phyloP scores from a whole-genome alignment of 1,284 basidiomycete genomes.

The Volvariella volvacea region DNA sequence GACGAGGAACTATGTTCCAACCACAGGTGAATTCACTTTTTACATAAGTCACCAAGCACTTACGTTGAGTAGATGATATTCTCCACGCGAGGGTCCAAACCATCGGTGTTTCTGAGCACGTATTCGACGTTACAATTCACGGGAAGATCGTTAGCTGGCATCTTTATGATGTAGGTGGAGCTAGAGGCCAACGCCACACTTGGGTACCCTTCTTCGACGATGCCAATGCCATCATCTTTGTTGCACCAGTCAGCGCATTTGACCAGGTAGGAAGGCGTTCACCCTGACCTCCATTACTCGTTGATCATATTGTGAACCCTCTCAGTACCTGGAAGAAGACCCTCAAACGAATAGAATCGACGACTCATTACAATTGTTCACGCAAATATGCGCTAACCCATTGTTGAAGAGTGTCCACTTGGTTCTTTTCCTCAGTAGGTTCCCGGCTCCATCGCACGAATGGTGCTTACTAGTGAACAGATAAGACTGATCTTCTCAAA shows the following conservation, averaged over 20 bases:
- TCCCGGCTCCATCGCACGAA: not conserved
- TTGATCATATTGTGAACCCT: conserved; percentile 1
- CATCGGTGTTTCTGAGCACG: conserved; percentile 77
- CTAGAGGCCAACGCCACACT: conserved; percentile 74
- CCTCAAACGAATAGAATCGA: conserved; percentile 76
- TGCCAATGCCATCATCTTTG: conserved; percentile 80
- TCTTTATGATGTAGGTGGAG: conserved; percentile 76
- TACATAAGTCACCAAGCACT: not conserved
- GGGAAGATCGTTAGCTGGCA: conserved; percentile 74
- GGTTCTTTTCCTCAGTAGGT: conserved; percentile 69
- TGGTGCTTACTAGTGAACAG: conserved; percentile 27
- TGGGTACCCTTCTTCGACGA: conserved; percentile 82
- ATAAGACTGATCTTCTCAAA: conserved; percentile 72
- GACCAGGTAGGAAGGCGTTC: conserved; percentile 52
- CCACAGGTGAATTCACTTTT: conserved; percentile 42
- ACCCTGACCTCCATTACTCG: conserved; percentile 4
- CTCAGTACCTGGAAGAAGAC: conserved; percentile 77
- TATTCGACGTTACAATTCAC: conserved; percentile 67
- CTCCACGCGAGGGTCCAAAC: conserved; percentile 79
- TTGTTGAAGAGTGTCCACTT: conserved; percentile 73
- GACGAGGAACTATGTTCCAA: conserved; percentile 59
- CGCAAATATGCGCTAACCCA: conserved; percentile 74
- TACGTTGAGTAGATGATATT: conserved; percentile 57
- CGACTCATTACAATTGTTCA: conserved; percentile 78
- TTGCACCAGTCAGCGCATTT: conserved; percentile 82